Evolutionary conservation across 169 alveolate species (phyloP).

Genomic region (Eimeria necatrix): DNA sequence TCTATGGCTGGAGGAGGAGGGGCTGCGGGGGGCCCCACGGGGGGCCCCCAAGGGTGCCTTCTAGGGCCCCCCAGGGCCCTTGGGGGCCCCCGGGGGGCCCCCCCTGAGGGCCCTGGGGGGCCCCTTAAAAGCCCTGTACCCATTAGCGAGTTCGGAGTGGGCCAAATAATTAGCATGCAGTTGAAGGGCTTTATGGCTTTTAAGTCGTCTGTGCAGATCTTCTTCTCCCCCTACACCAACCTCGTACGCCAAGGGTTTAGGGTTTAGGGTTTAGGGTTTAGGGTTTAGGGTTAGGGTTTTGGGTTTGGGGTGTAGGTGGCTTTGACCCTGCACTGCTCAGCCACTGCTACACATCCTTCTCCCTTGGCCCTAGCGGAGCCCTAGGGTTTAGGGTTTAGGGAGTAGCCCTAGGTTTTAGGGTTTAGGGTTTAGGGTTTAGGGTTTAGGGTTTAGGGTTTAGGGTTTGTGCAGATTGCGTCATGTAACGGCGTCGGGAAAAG

Average conservation of each 20-base stretch:
- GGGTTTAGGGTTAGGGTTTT: neutral
- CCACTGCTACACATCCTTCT: too few species aligned
- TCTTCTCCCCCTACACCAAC: neutral
- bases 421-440: constrained; percentile 33
- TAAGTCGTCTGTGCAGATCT: neutral
- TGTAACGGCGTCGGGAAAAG: constrained; percentile 26
- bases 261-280: constrained; percentile 27
- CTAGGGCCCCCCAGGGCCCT: too few species aligned
- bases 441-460: neutral
- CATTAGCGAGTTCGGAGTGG: neutral
- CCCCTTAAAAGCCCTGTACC: neutral
- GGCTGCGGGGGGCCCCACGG: too few species aligned
- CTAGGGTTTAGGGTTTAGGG: constrained; percentile 14
- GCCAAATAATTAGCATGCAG: neutral
- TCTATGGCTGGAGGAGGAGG: too few species aligned
- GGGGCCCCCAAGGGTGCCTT: too few species aligned
- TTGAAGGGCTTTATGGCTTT: neutral
- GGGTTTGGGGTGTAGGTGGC: neutral
- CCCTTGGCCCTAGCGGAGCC: too few species aligned
- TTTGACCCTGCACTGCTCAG: too few species aligned
- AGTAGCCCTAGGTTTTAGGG: neutral
- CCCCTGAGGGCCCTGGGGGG: neutral
- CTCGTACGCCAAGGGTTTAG: neutral
- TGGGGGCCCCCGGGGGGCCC: neutral
- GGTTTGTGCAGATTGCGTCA: constrained; percentile 1